Percentiles rank a stretch among this genome's conserved stretches.
phyloP scores from a whole-genome alignment of 2,329 filamentous ascomycete genomes.

The Diaporthe citri region DNA sequence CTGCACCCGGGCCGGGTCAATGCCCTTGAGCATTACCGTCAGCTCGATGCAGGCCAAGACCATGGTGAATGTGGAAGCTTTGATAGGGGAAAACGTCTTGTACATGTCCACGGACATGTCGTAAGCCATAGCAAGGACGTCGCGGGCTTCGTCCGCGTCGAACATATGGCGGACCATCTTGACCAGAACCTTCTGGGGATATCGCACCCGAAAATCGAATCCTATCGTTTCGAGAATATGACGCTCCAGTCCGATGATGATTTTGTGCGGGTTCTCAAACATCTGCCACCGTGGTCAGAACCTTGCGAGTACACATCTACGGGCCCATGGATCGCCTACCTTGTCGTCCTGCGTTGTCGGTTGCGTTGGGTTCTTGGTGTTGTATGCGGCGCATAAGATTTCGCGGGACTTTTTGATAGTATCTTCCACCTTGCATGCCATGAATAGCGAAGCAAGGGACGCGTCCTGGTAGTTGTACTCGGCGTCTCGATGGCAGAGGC shows the following conservation, averaged over 20 bases:
- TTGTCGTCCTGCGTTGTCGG: slow-evolving; percentile 85
- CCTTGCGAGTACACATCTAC: neutral
- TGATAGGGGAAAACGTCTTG: slow-evolving; percentile 91
- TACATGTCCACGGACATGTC: slow-evolving; percentile 90
- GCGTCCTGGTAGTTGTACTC: slow-evolving; percentile 92
- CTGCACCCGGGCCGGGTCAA: slow-evolving; percentile 63
- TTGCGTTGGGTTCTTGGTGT: slow-evolving; percentile 78
- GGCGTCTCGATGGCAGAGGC: slow-evolving; percentile 84
- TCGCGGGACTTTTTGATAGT: slow-evolving; percentile 97
- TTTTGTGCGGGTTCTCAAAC: slow-evolving; percentile 83
- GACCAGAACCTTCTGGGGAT: slow-evolving; percentile 86
- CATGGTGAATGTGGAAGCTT: slow-evolving; percentile 89
- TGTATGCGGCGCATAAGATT: slow-evolving; percentile 91
- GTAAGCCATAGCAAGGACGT: slow-evolving; percentile 78
- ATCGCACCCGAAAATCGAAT: slow-evolving; percentile 92
- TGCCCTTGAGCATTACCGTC: slow-evolving; percentile 75
- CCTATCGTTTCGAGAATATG: slow-evolving; percentile 92
- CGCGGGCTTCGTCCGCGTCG: slow-evolving; percentile 60
- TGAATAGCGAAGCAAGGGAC: slow-evolving; percentile 87
- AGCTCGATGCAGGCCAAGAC: slow-evolving; percentile 86
- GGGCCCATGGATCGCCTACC: slow-evolving; percentile 58
- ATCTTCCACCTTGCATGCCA: slow-evolving; percentile 97
- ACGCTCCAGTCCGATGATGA: slow-evolving; percentile 89
- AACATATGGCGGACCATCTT: slow-evolving; percentile 78
- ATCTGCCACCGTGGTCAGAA: slow-evolving; percentile 60